A percentile compares a stretch with the other conserved stretches of the same genome.
phyloP scores from a whole-genome alignment of 2,329 filamentous ascomycete genomes.

The Hypomyces rosellus region DNA sequence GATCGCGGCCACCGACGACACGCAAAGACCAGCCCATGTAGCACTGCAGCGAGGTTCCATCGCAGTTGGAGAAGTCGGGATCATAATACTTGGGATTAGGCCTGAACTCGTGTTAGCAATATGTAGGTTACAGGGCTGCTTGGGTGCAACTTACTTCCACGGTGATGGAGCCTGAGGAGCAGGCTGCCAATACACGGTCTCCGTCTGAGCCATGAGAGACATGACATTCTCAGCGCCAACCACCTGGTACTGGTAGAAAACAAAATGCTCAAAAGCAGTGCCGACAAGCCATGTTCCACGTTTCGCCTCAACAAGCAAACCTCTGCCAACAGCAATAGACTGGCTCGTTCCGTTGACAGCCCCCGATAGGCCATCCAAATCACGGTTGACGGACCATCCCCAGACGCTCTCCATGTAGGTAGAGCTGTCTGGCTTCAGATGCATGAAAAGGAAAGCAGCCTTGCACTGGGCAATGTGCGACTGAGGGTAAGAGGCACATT shows the following conservation, averaged over 20 bases:
- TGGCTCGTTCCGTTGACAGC: constrained; percentile 13
- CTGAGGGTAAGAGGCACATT: constrained; percentile 18
- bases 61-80: constrained; percentile 18
- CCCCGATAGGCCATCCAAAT: constrained; percentile 35
- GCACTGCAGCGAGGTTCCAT: constrained; percentile 5
- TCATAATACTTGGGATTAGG: constrained; percentile 14
- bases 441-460: constrained; percentile 41
- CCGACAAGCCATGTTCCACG: constrained; percentile 46
- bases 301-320: constrained; percentile 39
- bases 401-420: constrained; percentile 50
- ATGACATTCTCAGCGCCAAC: constrained; percentile 38
- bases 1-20: constrained; percentile 8
- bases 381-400: constrained; percentile 41
- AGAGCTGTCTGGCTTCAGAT: constrained; percentile 38
- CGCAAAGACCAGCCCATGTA: constrained; percentile 12
- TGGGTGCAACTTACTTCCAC: constrained; percentile 22
- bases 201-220: constrained; percentile 38
- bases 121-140: background rate
- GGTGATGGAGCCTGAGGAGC: constrained; percentile 30
- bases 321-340: constrained; percentile 37
- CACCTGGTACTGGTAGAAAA: constrained; percentile 49
- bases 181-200: constrained; percentile 37
- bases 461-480: constrained; percentile 29
- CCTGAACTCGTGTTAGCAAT: background rate
- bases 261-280: constrained; percentile 44